Evolutionary conservation across 306 rosid genomes (phyloP).

Genomic region (Abrus pulchellus): DNA sequence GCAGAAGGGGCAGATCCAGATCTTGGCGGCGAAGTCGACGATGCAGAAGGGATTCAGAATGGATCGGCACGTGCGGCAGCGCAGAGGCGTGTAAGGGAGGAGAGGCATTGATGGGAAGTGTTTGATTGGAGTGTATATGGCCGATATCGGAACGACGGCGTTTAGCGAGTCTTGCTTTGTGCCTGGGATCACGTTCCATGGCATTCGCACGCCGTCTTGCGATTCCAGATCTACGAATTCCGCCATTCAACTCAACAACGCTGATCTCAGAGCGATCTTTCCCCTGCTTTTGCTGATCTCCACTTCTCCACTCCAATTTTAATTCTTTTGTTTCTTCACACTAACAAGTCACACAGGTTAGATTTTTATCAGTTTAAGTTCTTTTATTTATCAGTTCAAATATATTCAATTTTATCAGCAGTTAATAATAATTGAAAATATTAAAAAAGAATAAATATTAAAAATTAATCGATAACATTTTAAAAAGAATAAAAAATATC

Average conservation of each 20-base stretch:
- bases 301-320: too few relatives aligned
- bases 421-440: too few relatives aligned
- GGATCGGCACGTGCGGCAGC: slow-evolving; percentile 95
- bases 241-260: slow-evolving; percentile 46
- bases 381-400: too few relatives aligned
- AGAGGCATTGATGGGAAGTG: slow-evolving; percentile 74
- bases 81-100: slow-evolving; percentile 82
- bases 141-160: slow-evolving; percentile 86
- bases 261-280: too few relatives aligned
- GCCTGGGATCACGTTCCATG: slow-evolving; percentile 98
- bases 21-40: slow-evolving; percentile 94
- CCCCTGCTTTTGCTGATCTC: too few relatives aligned
- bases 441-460: too few relatives aligned
- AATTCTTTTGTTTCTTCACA: too few relatives aligned
- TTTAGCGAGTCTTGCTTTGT: slow-evolving; percentile 74
- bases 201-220: slow-evolving; percentile 98
- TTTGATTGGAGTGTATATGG: slow-evolving; percentile 84
- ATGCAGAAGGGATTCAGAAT: slow-evolving; percentile 91
- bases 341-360: too few relatives aligned
- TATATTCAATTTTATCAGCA: too few relatives aligned
- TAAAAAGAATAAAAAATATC: too few relatives aligned
- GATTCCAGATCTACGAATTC: slow-evolving; percentile 89
- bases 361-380: too few relatives aligned
- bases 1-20: slow-evolving; percentile 99
- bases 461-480: too few relatives aligned